Evolutionary conservation across 2,329 filamentous ascomycete genomes (phyloP), one percentile per base, ranked within the genome.

Genomic region (Xylariaceae sp.): DNA sequence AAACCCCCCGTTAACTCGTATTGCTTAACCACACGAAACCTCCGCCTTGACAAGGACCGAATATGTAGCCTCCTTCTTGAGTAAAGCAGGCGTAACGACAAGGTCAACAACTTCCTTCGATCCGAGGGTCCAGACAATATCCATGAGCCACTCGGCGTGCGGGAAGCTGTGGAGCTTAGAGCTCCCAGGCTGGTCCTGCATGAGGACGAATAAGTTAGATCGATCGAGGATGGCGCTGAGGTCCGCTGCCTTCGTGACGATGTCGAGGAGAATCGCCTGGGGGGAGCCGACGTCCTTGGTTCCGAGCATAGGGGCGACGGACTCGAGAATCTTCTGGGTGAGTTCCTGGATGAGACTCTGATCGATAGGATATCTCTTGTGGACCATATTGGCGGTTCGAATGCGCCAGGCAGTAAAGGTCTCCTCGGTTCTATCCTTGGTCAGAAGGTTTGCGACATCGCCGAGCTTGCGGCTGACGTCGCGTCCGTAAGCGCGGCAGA

Each of bases 81-180:
- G 56, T 1, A 72, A 64, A 42, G 65, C 66, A 3, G 70, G 70
- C 30, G 70, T 66, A 8, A 70, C 52, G 63, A 72, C 69, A 53
- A 72, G 53, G 53, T 70, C 68, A 30, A 72, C 70, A 2, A 64
- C 34, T 10, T 47, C 23, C n/a, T 65, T 48, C 9, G 57, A 18
- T 7, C 65, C 59, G 8, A 69, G 49, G 18, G 59, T 66, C 5
- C 58, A 66, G 18, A 50, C 62, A 45, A 67, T 56, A 2, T 68
- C 66, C 70, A 72, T 71, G 9, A 62, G 55, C 6, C 54, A 51
- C 13, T 57, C 63, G 3, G 50, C 45, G 47, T 58, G 64, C 15
- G 61, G 48, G 55, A 71, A 72, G 23, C 68, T 68, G 44, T 64
- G 62, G 18, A 61, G 68, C 17, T 65, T 59, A 10, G 50, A 48